Evolutionary conservation across 306 rosid genomes (phyloP), one percentile per base, ranked within the genome.

Genomic region (Castanea mollissima): DNA sequence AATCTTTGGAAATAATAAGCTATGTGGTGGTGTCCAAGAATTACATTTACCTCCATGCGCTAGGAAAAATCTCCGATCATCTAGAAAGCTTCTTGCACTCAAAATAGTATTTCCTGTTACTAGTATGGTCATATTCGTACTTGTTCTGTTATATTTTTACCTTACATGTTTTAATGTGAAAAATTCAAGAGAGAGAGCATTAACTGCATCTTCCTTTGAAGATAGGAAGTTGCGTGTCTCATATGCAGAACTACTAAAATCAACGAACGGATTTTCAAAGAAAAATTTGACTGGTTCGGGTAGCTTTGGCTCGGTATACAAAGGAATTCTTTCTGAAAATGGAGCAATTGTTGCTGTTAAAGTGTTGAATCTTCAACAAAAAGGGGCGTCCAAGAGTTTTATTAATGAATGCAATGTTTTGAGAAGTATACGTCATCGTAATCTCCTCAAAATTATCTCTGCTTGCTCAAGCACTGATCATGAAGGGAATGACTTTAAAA

Each of bases 401-500:
- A 15, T 58, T 0, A 41, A 31, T 0, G 73, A 76, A 63, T 76
- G 79, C 20, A 55, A 76, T 21, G 86, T 34, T 73, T 83, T 74
- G 32, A 83, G 76, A 72, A 38, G 54, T 44, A 74, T 81, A 54
- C 62, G 89, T 65, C 89, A 86, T 71, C 80, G 81, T 7, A 86
- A 86, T 71, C 76, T 86, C 6, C 78, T 86, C 19, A 83, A 83
- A 75, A 79, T 80, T 72, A 69, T 80, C 63, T 74, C 83, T 12
- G 80, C 83, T n/a, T 74, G 80, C 65, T 86, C 89, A 20, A 41
- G 74, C 46, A 21, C 75, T 74, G 89, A 83, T 78, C 63, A 59
- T 49, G 76, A 80, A 69, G 89, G 89, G 51, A 83, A 86, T 78
- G 87, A 80, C 44, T 86, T 86, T 73, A 80, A 77, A 58, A 85